A percentile compares a stretch with the other conserved stretches of the same genome.
phyloP scores from a whole-genome alignment of 257 asterid species.

The Hygrophila difformis region DNA sequence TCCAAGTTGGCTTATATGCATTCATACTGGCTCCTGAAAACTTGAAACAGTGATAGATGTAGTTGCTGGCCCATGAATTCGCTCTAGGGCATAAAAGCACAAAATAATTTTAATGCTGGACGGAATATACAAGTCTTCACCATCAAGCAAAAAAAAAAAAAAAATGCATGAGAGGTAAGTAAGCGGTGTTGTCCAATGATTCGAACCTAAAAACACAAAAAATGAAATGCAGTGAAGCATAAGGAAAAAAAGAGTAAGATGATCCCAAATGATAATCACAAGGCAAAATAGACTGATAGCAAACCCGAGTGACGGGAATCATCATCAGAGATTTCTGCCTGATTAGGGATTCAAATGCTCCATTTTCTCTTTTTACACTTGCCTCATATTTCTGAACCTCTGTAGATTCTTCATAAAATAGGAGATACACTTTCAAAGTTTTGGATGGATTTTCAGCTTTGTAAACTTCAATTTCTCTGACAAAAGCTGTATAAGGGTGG shows the following conservation, averaged over 20 bases:
- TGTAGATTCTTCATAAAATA: constrained; percentile 87
- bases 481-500: constrained; percentile 85
- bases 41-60: not conserved
- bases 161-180: not conserved
- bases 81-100: not conserved
- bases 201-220: constrained; percentile 6
- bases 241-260: constrained; percentile 2
- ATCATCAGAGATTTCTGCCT: constrained; percentile 94
- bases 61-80: not conserved
- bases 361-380: constrained; percentile 82
- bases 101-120: not conserved
- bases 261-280: not conserved
- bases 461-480: constrained; percentile 86
- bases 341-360: constrained; percentile 86
- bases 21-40: not conserved
- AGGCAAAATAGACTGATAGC: constrained; percentile 3
- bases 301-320: constrained; percentile 79
- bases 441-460: constrained; percentile 83
- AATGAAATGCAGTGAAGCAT: not conserved
- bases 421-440: constrained; percentile 73
- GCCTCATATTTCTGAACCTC: constrained; percentile 96
- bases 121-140: constrained; percentile 1
- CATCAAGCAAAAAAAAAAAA: constrained; percentile 1
- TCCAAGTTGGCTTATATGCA: not conserved
- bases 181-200: not conserved